Percentiles rank a stretch among this genome's conserved stretches.
Evolutionary conservation across 768 basidiomycete species (phyloP).

Genomic region (Mrakia frigida): DNA sequence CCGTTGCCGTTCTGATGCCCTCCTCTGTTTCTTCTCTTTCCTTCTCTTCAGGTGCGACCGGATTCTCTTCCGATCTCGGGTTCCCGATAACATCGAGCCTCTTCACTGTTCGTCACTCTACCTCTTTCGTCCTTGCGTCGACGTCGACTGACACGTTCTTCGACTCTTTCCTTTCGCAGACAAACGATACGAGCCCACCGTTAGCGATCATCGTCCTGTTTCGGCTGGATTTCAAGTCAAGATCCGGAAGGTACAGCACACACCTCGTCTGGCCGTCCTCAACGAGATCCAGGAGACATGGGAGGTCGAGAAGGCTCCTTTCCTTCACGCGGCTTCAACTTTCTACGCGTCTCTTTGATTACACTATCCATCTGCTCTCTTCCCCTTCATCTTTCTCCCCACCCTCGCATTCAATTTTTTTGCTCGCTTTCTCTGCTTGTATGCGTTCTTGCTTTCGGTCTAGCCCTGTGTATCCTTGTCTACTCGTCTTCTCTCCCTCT

Average conservation of each 20-base stretch:
- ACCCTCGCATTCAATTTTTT: too few relatives aligned
- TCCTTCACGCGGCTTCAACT: constrained; percentile 39
- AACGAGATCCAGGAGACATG: constrained; percentile 52
- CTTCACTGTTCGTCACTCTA: constrained; percentile 33
- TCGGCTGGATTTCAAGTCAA: constrained; percentile 69
- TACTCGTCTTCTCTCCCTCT: too few relatives aligned
- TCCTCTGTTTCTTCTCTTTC: constrained; percentile 4
- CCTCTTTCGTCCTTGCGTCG: constrained; percentile 63
- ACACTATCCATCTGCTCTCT: background rate
- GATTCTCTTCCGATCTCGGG: constrained; percentile 61
- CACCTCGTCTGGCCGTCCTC: constrained; percentile 57
- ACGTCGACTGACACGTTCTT: background rate
- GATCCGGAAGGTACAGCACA: constrained; percentile 64
- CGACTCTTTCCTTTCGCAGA: constrained; percentile 42
- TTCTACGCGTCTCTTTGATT: constrained; percentile 32
- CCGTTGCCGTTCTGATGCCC: background rate
- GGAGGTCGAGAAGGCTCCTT: constrained; percentile 40
- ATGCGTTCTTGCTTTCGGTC: too few relatives aligned
- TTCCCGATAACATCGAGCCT: constrained; percentile 48
- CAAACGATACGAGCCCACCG: constrained; percentile 72
- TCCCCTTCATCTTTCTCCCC: background rate
- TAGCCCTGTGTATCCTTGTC: too few relatives aligned
- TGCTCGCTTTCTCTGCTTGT: too few relatives aligned
- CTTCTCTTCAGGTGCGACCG: constrained; percentile 63
- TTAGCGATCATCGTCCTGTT: constrained; percentile 86